Evolutionary conservation across 768 basidiomycete genomes (phyloP).

Genomic region (Tylopilus intermedius): DNA sequence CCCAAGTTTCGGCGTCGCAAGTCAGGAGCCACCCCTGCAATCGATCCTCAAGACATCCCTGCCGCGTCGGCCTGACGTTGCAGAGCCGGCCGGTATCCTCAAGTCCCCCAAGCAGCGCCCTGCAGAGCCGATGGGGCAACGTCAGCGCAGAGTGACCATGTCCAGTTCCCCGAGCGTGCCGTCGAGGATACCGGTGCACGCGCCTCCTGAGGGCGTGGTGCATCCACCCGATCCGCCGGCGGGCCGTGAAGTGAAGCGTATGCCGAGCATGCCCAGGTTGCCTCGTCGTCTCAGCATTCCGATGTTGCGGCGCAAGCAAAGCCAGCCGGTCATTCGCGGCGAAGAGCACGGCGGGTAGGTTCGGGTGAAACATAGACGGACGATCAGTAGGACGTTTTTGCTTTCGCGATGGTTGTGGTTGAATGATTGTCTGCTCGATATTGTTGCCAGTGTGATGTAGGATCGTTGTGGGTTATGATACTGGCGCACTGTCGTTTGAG

Average conservation of each 20-base stretch:
- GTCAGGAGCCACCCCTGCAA: not conserved
- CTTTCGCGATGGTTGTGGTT: too few relatives aligned
- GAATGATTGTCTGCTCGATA: not conserved
- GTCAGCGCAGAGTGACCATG: conserved; percentile 21
- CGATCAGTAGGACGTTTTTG: not conserved
- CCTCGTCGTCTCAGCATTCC: conserved; percentile 29
- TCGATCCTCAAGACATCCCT: not conserved
- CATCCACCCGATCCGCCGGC: not conserved
- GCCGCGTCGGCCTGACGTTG: conserved; percentile 3
- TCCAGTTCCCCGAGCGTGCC: conserved; percentile 11
- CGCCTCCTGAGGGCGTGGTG: not conserved
- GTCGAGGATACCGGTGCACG: not conserved
- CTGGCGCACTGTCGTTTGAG: too few relatives aligned
- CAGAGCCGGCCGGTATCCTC: conserved; percentile 14
- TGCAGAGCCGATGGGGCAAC: not conserved
- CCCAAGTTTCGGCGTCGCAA: conserved; percentile 3
- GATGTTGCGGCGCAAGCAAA: conserved; percentile 26
- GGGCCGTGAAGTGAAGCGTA: conserved; percentile 7
- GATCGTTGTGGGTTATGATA: too few relatives aligned
- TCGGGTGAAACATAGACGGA: not conserved
- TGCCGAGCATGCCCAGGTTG: conserved; percentile 21
- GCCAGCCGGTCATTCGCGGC: conserved; percentile 6
- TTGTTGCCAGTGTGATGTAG: not conserved
- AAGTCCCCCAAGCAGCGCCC: conserved; percentile 11
- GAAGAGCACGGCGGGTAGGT: not conserved